These are phyloP conservation scores for Podaxis pistillaris DNA, from an alignment of 768 basidiomycete genomes.

Conservation along the genomic window DNA sequence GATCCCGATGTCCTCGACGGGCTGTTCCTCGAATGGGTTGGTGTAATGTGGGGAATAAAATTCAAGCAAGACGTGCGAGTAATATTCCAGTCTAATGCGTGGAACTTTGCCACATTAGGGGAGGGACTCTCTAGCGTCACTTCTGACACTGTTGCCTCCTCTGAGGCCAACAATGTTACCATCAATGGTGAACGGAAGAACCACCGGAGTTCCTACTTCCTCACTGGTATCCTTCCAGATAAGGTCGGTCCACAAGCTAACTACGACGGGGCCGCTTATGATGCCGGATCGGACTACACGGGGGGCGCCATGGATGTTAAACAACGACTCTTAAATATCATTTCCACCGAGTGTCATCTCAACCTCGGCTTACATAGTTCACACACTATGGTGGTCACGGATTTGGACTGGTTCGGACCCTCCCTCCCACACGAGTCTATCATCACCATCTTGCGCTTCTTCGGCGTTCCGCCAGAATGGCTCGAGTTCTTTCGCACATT, in stretches of 20 bases:
- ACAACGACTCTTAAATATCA: conserved; percentile 37
- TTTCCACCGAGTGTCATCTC: conserved; percentile 39
- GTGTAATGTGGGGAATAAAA: conserved; percentile 39
- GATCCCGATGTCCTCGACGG: conserved; percentile 48
- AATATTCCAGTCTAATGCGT: conserved; percentile 34
- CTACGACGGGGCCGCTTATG: conserved; percentile 27
- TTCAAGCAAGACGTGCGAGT: conserved; percentile 28
- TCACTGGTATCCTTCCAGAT: conserved; percentile 33
- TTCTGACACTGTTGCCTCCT: conserved; percentile 11
- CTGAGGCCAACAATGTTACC: conserved; percentile 13
- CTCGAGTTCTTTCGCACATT: conserved; percentile 33
- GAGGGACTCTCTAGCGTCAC: conserved; percentile 22
- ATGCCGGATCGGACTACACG: conserved; percentile 16
- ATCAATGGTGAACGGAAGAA: conserved; percentile 28
- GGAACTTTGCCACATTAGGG: conserved; percentile 27
- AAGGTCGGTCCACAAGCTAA: conserved; percentile 14
- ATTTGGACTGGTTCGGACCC: conserved; percentile 43
- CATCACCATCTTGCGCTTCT: conserved; percentile 35
- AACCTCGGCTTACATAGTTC: conserved; percentile 32
- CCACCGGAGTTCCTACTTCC: conserved; percentile 27
- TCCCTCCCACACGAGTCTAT: conserved; percentile 41
- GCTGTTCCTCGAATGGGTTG: conserved; percentile 42
- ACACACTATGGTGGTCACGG: conserved; percentile 36
- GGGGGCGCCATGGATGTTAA: conserved; percentile 27
- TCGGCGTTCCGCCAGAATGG: conserved; percentile 38